Percentiles rank a stretch among this genome's conserved stretches.
phyloP scores from a whole-genome alignment of 495 filamentous ascomycete species.

The Aspergillus avenaceus region DNA sequence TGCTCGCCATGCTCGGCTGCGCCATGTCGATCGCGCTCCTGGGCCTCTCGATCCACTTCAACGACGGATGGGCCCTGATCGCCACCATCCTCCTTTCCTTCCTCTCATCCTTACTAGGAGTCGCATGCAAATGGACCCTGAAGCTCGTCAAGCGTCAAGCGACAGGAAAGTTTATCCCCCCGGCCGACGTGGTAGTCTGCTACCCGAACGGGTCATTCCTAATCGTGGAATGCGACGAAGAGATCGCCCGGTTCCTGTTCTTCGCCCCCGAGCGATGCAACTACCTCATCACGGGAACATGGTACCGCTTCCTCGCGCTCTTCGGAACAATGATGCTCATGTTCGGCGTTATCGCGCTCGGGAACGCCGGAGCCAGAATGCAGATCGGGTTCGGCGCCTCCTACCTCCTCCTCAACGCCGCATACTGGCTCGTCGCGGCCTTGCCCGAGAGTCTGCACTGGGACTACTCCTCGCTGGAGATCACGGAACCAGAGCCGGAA shows the following conservation, averaged over 20 bases:
- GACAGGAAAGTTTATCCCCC: background rate
- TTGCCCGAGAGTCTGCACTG: conserved; percentile 1
- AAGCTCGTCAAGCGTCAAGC: background rate
- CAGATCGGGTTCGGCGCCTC: background rate
- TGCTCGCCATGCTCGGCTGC: background rate
- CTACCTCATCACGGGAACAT: background rate
- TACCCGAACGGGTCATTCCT: conserved; percentile 1
- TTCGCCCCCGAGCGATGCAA: conserved; percentile 3
- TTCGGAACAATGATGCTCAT: conserved; percentile 3
- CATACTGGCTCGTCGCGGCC: conserved; percentile 1
- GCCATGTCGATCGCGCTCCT: conserved; percentile 1
- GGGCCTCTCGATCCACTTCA: background rate
- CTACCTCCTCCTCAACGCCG: conserved; percentile 1
- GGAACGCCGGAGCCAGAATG: background rate
- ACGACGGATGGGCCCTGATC: background rate
- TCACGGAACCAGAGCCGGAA: background rate
- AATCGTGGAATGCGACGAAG: conserved; percentile 1
- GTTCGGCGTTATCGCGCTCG: conserved; percentile 1
- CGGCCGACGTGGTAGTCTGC: background rate
- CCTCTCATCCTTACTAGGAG: background rate
- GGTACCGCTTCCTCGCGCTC: background rate
- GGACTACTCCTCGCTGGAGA: background rate
- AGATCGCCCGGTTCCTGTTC: background rate
- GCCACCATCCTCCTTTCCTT: background rate
- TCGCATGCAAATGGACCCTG: conserved; percentile 1